These are phyloP conservation scores for Epichloe hybrida DNA, from an alignment of 2,329 filamentous ascomycete species.

Conservation along the genomic window DNA sequence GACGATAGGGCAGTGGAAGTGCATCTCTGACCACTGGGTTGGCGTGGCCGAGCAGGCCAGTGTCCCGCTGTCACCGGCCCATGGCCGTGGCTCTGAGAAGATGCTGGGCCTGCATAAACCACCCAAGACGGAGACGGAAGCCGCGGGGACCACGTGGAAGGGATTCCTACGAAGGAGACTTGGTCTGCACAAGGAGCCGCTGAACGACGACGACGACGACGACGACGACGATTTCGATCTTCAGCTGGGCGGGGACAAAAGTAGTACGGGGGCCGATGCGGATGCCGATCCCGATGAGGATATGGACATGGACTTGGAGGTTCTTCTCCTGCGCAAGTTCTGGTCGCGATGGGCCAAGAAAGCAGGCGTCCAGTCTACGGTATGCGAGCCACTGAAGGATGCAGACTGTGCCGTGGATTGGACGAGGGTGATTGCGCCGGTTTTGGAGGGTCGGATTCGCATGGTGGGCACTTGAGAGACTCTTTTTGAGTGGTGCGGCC, in stretches of 20 bases:
- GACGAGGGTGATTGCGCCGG: conserved; percentile 69
- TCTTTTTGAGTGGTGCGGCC: no score
- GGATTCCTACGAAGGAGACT: conserved; percentile 23
- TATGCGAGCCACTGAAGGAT: conserved; percentile 42
- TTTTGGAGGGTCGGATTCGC: conserved; percentile 61
- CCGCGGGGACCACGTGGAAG: conserved; percentile 18
- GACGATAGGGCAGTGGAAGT: conserved; percentile 66
- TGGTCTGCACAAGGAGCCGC: conserved; percentile 19
- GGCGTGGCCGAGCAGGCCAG: conserved; percentile 49
- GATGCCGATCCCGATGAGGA: conserved; percentile 14
- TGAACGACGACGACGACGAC: conserved; percentile 26
- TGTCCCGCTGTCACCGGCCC: conserved; percentile 15
- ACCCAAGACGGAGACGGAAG: conserved; percentile 8
- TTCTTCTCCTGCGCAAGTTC: conserved; percentile 54
- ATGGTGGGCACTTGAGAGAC: conserved; percentile 20
- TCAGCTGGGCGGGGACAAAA: conserved; percentile 12
- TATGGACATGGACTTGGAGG: conserved; percentile 36
- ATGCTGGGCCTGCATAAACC: conserved; percentile 11
- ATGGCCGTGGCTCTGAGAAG: conserved; percentile 22
- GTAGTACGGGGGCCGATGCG: conserved; percentile 11
- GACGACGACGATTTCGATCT: conserved; percentile 20
- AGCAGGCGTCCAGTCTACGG: conserved; percentile 44
- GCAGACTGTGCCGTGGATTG: conserved; percentile 53
- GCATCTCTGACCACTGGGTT: conserved; percentile 58
- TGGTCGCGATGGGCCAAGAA: conserved; percentile 60